phyloP scores from a whole-genome alignment of 495 filamentous ascomycete genomes.

The Parathielavia hyrcaniae region DNA sequence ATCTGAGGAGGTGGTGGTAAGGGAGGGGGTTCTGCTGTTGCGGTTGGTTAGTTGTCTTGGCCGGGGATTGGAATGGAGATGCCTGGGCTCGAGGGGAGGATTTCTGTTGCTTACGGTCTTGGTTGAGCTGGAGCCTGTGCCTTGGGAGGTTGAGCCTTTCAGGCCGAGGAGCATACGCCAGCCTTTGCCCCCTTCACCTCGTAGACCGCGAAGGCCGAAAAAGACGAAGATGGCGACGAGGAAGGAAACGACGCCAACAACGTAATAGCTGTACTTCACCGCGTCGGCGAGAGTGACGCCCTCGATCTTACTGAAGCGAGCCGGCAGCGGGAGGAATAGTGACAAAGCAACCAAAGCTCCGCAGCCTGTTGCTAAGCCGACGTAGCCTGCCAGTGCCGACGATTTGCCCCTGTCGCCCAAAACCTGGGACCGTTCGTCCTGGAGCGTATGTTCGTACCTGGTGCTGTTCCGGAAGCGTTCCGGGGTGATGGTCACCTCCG shows the following conservation, averaged over 20 bases:
- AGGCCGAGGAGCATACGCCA: slow-evolving; percentile 49
- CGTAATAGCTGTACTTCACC: slow-evolving; percentile 75
- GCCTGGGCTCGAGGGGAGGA: neutral
- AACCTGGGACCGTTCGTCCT: slow-evolving; percentile 10
- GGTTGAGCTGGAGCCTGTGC: slow-evolving; percentile 12
- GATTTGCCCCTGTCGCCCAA: slow-evolving; percentile 32
- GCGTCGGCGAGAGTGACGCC: slow-evolving; percentile 62
- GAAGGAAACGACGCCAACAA: slow-evolving; percentile 67
- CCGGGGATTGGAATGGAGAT: neutral
- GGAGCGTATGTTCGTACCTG: slow-evolving; percentile 12
- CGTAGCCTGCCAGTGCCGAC: slow-evolving; percentile 73
- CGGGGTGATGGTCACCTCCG: slow-evolving; percentile 59
- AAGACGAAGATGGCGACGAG: slow-evolving; percentile 67
- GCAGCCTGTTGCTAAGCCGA: slow-evolving; percentile 86
- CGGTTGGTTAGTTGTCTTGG: neutral
- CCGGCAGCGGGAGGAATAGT: slow-evolving; percentile 80
- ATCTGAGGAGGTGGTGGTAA: slow-evolving; percentile 42
- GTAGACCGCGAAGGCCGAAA: slow-evolving; percentile 70
- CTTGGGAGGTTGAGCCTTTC: slow-evolving; percentile 18
- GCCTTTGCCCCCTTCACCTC: slow-evolving; percentile 71
- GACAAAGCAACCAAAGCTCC: slow-evolving; percentile 78
- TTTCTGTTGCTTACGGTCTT: slow-evolving; percentile 15
- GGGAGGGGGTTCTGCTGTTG: slow-evolving; percentile 32
- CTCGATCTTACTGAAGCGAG: slow-evolving; percentile 58
- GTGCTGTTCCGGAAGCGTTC: slow-evolving; percentile 37